Percentiles rank a stretch among this genome's conserved stretches.
Conservation (phyloP, 2,329 filamentous ascomycete genomes). For the Cryphonectria japonica region DNA sequence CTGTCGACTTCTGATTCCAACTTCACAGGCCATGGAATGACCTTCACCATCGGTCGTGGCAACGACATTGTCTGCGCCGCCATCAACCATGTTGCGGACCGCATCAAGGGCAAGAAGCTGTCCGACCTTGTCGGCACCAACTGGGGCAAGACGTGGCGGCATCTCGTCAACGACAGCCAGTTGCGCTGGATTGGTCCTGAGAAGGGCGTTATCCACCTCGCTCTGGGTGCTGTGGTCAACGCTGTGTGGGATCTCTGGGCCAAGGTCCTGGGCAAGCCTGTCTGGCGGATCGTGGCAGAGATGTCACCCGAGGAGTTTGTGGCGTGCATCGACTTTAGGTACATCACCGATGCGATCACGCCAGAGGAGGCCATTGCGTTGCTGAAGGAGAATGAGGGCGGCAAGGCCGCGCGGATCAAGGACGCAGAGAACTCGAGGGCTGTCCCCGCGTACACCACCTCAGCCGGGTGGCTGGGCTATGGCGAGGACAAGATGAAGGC, state of each 20-base stretch:
- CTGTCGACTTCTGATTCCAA: constrained; percentile 73
- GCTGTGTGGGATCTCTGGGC: constrained; percentile 97
- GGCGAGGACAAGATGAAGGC: constrained; percentile 83
- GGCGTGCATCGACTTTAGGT: constrained; percentile 87
- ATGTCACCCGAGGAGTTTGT: constrained; percentile 90
- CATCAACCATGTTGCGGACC: constrained; percentile 76
- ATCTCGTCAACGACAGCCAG: constrained; percentile 89
- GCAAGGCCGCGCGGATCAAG: constrained; percentile 71
- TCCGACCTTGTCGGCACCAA: constrained; percentile 71
- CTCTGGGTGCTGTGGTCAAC: constrained; percentile 86
- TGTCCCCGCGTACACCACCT: constrained; percentile 89
- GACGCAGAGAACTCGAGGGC: constrained; percentile 75
- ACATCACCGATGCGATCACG: constrained; percentile 92
- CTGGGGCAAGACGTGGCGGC: constrained; percentile 88
- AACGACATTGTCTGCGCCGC: constrained; percentile 91
- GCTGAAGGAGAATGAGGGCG: constrained; percentile 65
- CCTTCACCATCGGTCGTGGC: constrained; percentile 85
- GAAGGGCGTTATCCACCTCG: constrained; percentile 92
- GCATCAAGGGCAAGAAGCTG: constrained; percentile 75
- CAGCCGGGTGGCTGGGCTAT: constrained; percentile 90
- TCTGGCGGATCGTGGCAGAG: constrained; percentile 88
- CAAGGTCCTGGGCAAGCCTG: constrained; percentile 81
- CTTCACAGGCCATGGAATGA: constrained; percentile 78
- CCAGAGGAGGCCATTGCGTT: constrained; percentile 79
- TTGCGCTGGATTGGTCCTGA: constrained; percentile 93